Evolutionary conservation across 2,329 filamentous ascomycete species (phyloP), one percentile per base, ranked within the genome.

Genomic region (Aspergillus novofumigatus): DNA sequence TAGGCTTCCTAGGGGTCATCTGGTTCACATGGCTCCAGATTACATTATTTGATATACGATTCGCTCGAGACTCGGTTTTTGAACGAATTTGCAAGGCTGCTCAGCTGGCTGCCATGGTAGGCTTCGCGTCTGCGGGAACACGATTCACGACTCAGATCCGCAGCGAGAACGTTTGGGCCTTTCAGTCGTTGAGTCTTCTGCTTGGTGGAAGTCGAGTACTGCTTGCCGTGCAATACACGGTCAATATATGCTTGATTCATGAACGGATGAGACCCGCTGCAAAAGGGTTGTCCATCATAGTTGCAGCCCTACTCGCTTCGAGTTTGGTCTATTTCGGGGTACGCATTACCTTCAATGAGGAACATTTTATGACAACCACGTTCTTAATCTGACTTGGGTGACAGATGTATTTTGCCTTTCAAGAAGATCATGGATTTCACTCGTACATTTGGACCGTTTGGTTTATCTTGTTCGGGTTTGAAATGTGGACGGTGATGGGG

Each of bases 11-110:
- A 65, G 71, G 81, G 23, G 76, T 88, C 20, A 74, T 88, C 5
- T 89, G 86, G 86, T 82, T 86, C 57, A 87, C 83, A n/a, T 89
- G 86, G 86, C 79, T 87, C 38, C 77, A 86, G 58, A 81, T 85
- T 25, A 80, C 81, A 7, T 72, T 88, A 1, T 87, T 85, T 68
- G 86, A 89, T 69, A 81, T 88, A 38, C 84, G 86, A 0, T 89
- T 87, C 67, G 80, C 83, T 1, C 78, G 83, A 25, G 86, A 89
- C 69, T 85, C 81, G 42, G 76, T 88, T 35, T 86, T 88, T 63
- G 83, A 87, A 62, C 81, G 86, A 32, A 62, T 78, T 28, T 81
- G 80, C 59, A 83, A 86, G 65, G 82, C 80, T 2, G 61, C 83
- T 2, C 85, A 88, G 61, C 81, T 89, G 4, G 85, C 81, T 26